phyloP scores from a whole-genome alignment of 1,139 yeast species.

The Geotrichum phurueaensis region DNA sequence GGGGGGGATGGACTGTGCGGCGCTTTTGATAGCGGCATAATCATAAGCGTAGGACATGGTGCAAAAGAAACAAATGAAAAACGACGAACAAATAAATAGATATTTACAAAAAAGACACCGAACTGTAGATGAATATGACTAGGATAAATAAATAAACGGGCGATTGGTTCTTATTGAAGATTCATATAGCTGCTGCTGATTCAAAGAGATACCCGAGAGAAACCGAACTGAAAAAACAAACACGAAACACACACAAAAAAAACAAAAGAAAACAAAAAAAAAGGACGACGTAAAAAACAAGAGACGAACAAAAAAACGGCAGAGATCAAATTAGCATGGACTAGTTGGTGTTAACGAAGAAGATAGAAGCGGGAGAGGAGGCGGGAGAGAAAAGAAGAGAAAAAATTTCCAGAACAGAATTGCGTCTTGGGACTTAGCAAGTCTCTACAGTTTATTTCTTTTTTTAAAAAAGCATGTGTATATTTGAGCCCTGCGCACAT shows the following conservation, averaged over 20 bases:
- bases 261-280: neutral
- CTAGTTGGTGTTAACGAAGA: neutral
- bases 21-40: conserved; percentile 2
- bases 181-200: neutral
- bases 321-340: neutral
- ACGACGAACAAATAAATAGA: conserved; percentile 1
- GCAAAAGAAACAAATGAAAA: neutral
- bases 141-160: conserved; percentile 1
- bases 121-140: neutral
- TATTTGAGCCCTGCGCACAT: neutral
- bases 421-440: neutral
- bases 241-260: conserved; percentile 3
- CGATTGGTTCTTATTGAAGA: neutral
- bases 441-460: neutral
- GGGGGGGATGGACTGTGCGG: neutral
- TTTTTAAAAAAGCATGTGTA: neutral
- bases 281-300: neutral
- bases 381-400: neutral
- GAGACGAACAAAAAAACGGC: neutral
- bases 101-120: neutral
- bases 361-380: neutral
- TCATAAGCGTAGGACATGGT: conserved; percentile 13
- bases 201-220: neutral
- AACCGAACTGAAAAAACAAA: neutral
- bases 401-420: neutral